Evolutionary conservation across 2,329 filamentous ascomycete genomes (phyloP).

Genomic region (Penicillium sp.): DNA sequence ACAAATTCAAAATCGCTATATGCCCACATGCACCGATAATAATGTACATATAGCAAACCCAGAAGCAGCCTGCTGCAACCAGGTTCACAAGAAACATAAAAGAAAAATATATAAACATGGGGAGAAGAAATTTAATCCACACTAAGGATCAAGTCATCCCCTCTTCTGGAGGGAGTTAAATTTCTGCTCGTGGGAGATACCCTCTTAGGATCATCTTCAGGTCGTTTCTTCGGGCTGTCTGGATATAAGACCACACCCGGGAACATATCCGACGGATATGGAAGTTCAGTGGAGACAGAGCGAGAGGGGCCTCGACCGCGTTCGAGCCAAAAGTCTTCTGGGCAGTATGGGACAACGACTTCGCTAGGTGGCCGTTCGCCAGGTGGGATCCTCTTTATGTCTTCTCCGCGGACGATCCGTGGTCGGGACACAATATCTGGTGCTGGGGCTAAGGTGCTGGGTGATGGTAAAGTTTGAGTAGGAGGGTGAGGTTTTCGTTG

Average conservation of each 20-base stretch:
- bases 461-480: constrained; percentile 11
- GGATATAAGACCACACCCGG: constrained; percentile 18
- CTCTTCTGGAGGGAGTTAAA: constrained; percentile 32
- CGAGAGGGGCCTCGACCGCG: constrained; percentile 5
- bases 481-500: constrained; percentile 12
- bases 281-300: constrained; percentile 5
- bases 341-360: constrained; percentile 26
- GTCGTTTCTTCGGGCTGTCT: constrained; percentile 23
- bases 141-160: constrained; percentile 32
- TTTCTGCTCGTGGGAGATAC: constrained; percentile 27
- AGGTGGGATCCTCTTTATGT: constrained; percentile 35
- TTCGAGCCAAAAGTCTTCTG: constrained; percentile 32
- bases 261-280: constrained; percentile 21
- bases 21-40: not conserved
- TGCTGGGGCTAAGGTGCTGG: constrained; percentile 16
- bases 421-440: constrained; percentile 34
- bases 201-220: constrained; percentile 6
- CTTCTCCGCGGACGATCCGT: constrained; percentile 32
- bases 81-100: not conserved
- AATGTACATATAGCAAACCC: not conserved
- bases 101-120: not conserved
- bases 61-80: not conserved
- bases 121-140: constrained; percentile 24
- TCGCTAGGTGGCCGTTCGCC: constrained; percentile 28
- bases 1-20: not conserved